A percentile compares a stretch with the other conserved stretches of the same genome.
Evolutionary conservation across 2,329 filamentous ascomycete species (phyloP).

Genomic region (Curvularia sp.): DNA sequence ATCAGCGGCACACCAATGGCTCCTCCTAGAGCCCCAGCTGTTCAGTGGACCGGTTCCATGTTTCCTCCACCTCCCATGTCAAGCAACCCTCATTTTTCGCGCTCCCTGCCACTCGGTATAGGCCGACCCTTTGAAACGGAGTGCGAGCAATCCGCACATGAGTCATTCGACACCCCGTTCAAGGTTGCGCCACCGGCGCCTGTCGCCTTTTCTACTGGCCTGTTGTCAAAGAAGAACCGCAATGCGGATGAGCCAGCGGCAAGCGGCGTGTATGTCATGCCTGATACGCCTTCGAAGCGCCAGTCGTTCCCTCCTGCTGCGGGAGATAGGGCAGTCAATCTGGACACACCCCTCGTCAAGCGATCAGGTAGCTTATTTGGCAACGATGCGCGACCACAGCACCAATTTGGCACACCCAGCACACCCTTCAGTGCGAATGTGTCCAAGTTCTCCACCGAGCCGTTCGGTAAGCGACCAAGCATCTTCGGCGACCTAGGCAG

Average conservation of each 20-base stretch:
- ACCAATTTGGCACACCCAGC: slow-evolving; percentile 79
- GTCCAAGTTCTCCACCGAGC: slow-evolving; percentile 68
- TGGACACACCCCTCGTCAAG: slow-evolving; percentile 55
- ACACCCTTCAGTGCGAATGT: slow-evolving; percentile 77
- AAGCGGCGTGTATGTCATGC: slow-evolving; percentile 69
- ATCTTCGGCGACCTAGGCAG: slow-evolving; percentile 67
- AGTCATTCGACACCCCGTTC: slow-evolving; percentile 77
- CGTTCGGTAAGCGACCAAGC: slow-evolving; percentile 69
- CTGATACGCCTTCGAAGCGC: slow-evolving; percentile 96
- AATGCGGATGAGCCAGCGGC: slow-evolving; percentile 68
- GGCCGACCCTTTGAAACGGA: slow-evolving; percentile 59
- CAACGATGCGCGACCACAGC: slow-evolving; percentile 69
- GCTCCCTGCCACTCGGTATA: slow-evolving; percentile 75
- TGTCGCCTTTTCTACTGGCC: slow-evolving; percentile 81
- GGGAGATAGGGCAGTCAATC: slow-evolving; percentile 35
- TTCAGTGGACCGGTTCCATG: slow-evolving; percentile 18
- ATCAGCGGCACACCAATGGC: slow-evolving; percentile 65
- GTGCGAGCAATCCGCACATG: slow-evolving; percentile 56
- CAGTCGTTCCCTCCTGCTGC: slow-evolving; percentile 73
- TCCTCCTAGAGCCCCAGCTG: slow-evolving; percentile 42
- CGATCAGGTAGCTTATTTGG: slow-evolving; percentile 62
- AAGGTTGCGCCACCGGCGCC: slow-evolving; percentile 75
- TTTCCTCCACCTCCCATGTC: slow-evolving; percentile 30
- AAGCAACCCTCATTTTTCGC: slow-evolving; percentile 64
- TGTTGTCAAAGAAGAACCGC: slow-evolving; percentile 93